Evolutionary conservation across 2,329 filamentous ascomycete species (phyloP).

Genomic region (Pseudogymnoascus sp.): DNA sequence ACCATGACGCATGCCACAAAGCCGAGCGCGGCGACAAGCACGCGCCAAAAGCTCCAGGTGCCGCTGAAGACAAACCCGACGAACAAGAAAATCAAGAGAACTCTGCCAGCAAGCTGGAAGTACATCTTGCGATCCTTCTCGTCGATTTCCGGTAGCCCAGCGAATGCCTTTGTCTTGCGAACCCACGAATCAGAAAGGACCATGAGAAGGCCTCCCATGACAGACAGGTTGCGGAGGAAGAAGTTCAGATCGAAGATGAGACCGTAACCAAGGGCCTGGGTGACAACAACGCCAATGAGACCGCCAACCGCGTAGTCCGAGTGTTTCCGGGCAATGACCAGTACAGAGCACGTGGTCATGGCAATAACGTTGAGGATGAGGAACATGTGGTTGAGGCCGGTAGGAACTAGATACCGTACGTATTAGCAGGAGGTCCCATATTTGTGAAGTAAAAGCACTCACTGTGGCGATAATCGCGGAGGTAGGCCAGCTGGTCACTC

Average conservation of each 20-base stretch:
- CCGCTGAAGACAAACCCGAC: slow-evolving; percentile 94
- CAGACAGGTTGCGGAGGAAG: slow-evolving; percentile 96
- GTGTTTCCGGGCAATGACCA: slow-evolving; percentile 88
- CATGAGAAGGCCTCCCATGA: slow-evolving; percentile 96
- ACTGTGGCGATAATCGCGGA: slow-evolving; percentile 91
- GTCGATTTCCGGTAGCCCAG: slow-evolving; percentile 84
- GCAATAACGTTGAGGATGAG: slow-evolving; percentile 81
- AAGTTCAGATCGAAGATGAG: slow-evolving; percentile 99
- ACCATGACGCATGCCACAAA: slow-evolving; percentile 96
- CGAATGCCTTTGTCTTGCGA: slow-evolving; percentile 93
- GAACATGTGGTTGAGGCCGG: slow-evolving; percentile 84
- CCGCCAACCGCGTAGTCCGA: slow-evolving; percentile 88
- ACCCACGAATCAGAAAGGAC: slow-evolving; percentile 97
- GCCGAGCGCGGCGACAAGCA: slow-evolving; percentile 76
- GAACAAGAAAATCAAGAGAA: slow-evolving; percentile 96
- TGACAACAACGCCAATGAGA: slow-evolving; percentile 82
- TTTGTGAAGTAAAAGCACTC: slow-evolving; percentile 35
- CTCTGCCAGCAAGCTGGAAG: slow-evolving; percentile 93
- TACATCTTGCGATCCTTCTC: slow-evolving; percentile 99
- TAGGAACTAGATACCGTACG: slow-evolving; percentile 56
- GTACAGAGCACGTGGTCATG: slow-evolving; percentile 72
- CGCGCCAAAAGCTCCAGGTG: slow-evolving; percentile 81
- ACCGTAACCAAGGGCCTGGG: slow-evolving; percentile 92
- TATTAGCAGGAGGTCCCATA: slow-evolving; percentile 14
- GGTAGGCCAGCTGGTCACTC: slow-evolving; percentile 86